phyloP scores from a whole-genome alignment of 2,329 filamentous ascomycete genomes.

The Beauveria bassiana region DNA sequence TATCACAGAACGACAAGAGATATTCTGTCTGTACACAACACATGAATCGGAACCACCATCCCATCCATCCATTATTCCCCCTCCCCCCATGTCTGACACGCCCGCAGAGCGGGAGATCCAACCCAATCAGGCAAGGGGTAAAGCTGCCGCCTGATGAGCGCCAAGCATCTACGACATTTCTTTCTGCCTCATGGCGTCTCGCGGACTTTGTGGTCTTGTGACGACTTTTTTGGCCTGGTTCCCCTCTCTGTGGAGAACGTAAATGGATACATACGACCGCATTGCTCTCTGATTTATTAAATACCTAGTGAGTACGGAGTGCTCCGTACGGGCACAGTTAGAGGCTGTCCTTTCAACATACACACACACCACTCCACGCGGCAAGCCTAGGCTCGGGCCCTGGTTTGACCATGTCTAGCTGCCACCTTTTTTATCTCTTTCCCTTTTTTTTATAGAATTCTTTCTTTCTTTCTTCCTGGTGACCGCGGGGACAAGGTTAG shows the following conservation, averaged over 20 bases:
- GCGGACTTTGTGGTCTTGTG: background rate
- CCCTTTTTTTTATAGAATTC: too few species aligned
- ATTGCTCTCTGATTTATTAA: background rate
- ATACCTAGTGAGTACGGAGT: too few species aligned
- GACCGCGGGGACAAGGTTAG: background rate
- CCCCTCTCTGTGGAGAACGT: background rate
- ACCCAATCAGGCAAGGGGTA: slow-evolving; percentile 10
- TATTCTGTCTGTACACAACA: too few species aligned
- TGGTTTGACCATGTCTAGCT: background rate
- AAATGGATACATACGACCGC: background rate
- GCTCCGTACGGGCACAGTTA: too few species aligned
- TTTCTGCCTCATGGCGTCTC: background rate
- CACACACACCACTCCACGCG: background rate
- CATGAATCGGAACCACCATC: too few species aligned
- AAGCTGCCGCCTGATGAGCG: slow-evolving; percentile 14
- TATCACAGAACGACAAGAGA: too few species aligned
- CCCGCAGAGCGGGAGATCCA: slow-evolving; percentile 12
- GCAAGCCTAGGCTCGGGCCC: background rate
- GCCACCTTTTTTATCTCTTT: too few species aligned
- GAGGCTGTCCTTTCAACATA: background rate
- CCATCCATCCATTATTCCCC: too few species aligned
- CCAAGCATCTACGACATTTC: slow-evolving; percentile 4
- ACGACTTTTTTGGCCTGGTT: background rate
- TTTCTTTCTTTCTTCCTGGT: background rate
- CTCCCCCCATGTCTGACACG: background rate